phyloP scores from a whole-genome alignment of 306 rosid genomes.

The Echinosophora koreensis region DNA sequence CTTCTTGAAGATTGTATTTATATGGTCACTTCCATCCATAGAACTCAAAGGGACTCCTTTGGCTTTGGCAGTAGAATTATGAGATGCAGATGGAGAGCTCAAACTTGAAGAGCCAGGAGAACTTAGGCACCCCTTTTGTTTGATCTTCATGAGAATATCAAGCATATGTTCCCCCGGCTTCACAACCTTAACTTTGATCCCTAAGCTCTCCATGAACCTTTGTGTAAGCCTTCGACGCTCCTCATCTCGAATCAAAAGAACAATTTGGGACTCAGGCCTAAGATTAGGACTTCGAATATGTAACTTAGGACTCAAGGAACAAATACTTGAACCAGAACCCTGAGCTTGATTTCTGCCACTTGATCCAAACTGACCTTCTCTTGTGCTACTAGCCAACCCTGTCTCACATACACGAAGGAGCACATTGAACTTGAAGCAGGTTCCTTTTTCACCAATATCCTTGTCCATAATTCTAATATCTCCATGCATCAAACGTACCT shows the following conservation, averaged over 20 bases:
- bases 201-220: slow-evolving; percentile 53
- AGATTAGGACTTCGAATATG: slow-evolving; percentile 45
- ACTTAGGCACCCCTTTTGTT: slow-evolving; percentile 30
- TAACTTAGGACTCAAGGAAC: slow-evolving; percentile 47
- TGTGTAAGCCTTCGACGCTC: slow-evolving; percentile 40
- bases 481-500: slow-evolving; percentile 86
- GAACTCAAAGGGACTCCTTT: slow-evolving; percentile 43
- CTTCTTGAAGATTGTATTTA: slow-evolving; percentile 42
- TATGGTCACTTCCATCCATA: slow-evolving; percentile 39
- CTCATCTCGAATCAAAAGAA: slow-evolving; percentile 38
- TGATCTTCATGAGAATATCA: slow-evolving; percentile 48
- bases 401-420: slow-evolving; percentile 47
- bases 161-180: slow-evolving; percentile 34
- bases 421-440: slow-evolving; percentile 76
- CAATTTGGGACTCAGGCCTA: slow-evolving; percentile 54
- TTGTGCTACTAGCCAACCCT: background rate
- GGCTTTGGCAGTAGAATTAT: slow-evolving; percentile 14
- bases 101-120: slow-evolving; percentile 41
- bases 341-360: slow-evolving; percentile 35
- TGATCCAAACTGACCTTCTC: slow-evolving; percentile 41
- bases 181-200: slow-evolving; percentile 47
- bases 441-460: slow-evolving; percentile 65
- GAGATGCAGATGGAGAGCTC: slow-evolving; percentile 33
- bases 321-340: slow-evolving; percentile 42
- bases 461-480: slow-evolving; percentile 74